phyloP scores from a whole-genome alignment of 164 flowering plant species.

The Aristolochia contorta region DNA sequence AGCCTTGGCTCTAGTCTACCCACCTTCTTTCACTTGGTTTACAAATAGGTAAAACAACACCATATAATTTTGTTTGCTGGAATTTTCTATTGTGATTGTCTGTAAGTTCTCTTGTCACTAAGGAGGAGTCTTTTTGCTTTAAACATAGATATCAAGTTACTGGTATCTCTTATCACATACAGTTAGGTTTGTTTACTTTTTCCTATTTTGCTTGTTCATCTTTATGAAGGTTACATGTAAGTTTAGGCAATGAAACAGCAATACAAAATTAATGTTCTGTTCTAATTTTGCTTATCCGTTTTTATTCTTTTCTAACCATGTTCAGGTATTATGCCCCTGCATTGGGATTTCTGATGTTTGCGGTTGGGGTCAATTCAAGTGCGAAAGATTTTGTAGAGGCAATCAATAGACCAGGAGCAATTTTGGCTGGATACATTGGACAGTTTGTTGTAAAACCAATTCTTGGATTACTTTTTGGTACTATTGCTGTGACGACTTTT shows the following conservation, averaged over 20 bases:
- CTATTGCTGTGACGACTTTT: slow-evolving; percentile 45
- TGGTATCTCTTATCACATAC: no score
- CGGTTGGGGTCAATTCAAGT: slow-evolving; percentile 90
- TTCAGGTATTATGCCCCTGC: slow-evolving; percentile 93
- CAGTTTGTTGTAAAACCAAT: slow-evolving; percentile 77
- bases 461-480: slow-evolving; percentile 72
- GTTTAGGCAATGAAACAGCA: no score
- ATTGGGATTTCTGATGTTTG: slow-evolving; percentile 97
- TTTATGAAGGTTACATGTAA: no score
- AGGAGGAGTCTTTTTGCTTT: neutral
- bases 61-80: neutral
- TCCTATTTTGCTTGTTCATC: no score
- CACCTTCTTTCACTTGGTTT: slow-evolving; percentile 98
- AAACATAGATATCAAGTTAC: no score
- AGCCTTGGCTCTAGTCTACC: slow-evolving; percentile 74
- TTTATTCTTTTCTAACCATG: neutral
- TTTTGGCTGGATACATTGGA: slow-evolving; percentile 75
- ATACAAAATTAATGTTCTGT: neutral
- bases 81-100: neutral
- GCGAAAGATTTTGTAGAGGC: slow-evolving; percentile 88
- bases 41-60: slow-evolving; percentile 56
- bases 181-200: no score
- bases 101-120: neutral
- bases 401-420: slow-evolving; percentile 62
- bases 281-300: neutral